Evolutionary conservation across 2,329 filamentous ascomycete species (phyloP), one percentile per base, ranked within the genome.

Genomic region (Leptosphaerulina australis): DNA sequence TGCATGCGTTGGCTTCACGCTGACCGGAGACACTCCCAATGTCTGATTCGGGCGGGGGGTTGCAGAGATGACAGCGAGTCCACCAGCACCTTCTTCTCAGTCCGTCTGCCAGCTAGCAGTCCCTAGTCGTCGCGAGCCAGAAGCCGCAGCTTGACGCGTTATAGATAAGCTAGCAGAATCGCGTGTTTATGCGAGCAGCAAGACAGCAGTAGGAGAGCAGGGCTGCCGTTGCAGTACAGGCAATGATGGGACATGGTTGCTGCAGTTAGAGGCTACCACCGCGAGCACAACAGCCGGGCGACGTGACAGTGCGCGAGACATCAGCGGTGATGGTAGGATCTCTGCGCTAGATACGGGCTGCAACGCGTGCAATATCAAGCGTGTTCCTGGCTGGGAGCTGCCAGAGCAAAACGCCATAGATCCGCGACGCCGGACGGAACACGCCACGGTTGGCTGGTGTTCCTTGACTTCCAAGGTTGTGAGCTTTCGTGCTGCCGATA

Each of bases 1-100:
- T 70, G 68, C 67, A 70, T 69, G 64, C 60, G 66, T 62, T 69
- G 68, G 64, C 64, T 64, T 56, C 55, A 58, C 56, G 62, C 65
- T 70, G 63, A 66, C 66, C 37, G 46, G 39, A 25, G 48, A 46
- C 5, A 28, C 40, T 50, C 40, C 48, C 48, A 50, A 51, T 20
- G 37, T 31, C 40, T 50, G 61, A 69, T 68, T 69, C 58, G 67
- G 63, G 65, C 64, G 62, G 60, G 55, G 53, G 29, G 43, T 62
- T 51, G 64, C 60, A 59, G 63, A 40, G 17, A 43, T 46, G 48
- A 43, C 48, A 51, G 41, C 40, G 34, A 46, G 40, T 34, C 49
- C 49, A 50, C 38, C 44, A 53, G 41, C 40, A 55, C 54, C 53
- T 55, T 59, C 58, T 55, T 56, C 47, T 51, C 29, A 50, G 40